These are phyloP conservation scores for Aspergillus cejpii DNA, from an alignment of 2,329 filamentous ascomycete species.

Conservation along the genomic window DNA sequence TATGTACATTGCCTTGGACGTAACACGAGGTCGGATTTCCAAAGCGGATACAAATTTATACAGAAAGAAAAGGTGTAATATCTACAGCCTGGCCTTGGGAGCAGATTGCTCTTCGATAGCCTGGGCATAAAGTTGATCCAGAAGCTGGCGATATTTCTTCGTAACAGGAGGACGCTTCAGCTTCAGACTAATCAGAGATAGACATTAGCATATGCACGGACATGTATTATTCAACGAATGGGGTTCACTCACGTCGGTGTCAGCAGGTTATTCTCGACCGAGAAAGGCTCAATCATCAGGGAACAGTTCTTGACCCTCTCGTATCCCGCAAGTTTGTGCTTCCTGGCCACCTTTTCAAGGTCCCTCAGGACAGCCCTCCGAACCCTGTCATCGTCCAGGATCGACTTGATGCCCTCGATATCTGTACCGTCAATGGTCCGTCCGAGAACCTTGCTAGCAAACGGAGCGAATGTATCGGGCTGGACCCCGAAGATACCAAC, in stretches of 20 bases:
- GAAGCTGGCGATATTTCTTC: slow-evolving; percentile 52
- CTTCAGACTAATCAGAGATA: slow-evolving; percentile 50
- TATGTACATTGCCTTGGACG: slow-evolving; percentile 4
- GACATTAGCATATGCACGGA: slow-evolving; percentile 2
- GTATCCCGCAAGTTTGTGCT: slow-evolving; percentile 85
- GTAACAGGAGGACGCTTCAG: slow-evolving; percentile 63
- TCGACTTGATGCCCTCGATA: slow-evolving; percentile 58
- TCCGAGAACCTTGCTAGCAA: slow-evolving; percentile 69
- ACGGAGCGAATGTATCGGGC: slow-evolving; percentile 73
- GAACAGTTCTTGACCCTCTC: slow-evolving; percentile 71
- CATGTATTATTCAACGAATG: background rate
- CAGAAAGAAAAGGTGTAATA: slow-evolving; percentile 2
- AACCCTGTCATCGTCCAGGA: slow-evolving; percentile 62
- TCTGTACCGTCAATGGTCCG: slow-evolving; percentile 60
- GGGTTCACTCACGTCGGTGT: slow-evolving; percentile 43
- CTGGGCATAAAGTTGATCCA: slow-evolving; percentile 58
- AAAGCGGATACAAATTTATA: slow-evolving; percentile 2
- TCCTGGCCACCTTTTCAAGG: slow-evolving; percentile 69
- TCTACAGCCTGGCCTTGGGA: slow-evolving; percentile 38
- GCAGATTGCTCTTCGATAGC: slow-evolving; percentile 37
- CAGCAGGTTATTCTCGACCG: slow-evolving; percentile 78
- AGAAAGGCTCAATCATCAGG: slow-evolving; percentile 82
- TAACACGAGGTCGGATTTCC: background rate
- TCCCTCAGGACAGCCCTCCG: slow-evolving; percentile 68
- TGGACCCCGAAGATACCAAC: slow-evolving; percentile 86